A percentile compares a stretch with the other conserved stretches of the same genome.
Conservation (phyloP, 108 stramenopile genomes). For the Cyclotella baltica region DNA sequence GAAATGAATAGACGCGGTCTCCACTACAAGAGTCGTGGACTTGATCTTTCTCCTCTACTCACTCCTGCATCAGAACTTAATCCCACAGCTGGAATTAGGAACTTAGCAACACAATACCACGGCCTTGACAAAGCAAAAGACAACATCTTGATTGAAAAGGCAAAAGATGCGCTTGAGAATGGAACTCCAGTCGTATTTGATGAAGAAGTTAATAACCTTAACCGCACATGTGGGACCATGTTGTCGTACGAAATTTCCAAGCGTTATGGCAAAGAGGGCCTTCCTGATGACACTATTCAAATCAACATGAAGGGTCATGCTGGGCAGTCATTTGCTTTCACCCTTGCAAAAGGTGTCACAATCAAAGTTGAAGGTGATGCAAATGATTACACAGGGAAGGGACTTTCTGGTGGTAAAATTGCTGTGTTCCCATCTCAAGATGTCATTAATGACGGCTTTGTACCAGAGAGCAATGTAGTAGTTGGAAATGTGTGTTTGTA, state of each 20-base stretch:
- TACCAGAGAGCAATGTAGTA: conserved; percentile 92
- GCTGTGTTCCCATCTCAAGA: conserved; percentile 77
- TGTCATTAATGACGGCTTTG: conserved; percentile 81
- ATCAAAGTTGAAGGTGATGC: conserved; percentile 95
- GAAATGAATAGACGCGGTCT: conserved; percentile 88
- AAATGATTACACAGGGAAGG: conserved; percentile 97
- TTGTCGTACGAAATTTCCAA: conserved; percentile 92
- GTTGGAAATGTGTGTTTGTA: conserved; percentile 97
- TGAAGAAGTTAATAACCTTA: conserved; percentile 85
- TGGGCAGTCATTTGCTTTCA: conserved; percentile 96
- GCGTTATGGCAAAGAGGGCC: conserved; percentile 89
- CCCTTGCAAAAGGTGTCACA: conserved; percentile 94
- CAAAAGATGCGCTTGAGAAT: conserved; percentile 85
- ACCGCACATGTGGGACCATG: conserved; percentile 96
- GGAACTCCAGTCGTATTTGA: conserved; percentile 84
- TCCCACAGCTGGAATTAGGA: conserved; percentile 82
- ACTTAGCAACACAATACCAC: conserved; percentile 86
- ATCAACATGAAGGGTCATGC: conserved; percentile 93
- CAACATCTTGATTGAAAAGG: conserved; percentile 85
- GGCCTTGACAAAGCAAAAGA: conserved; percentile 88
- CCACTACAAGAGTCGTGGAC: conserved; percentile 96
- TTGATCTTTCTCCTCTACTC: conserved; percentile 93
- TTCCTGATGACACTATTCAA: conserved; percentile 95
- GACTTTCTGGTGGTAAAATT: conserved; percentile 96
- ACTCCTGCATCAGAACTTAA: conserved; percentile 94